Evolutionary conservation across 805 yeast species (phyloP).

Genomic region (Barnettozyma botsteinii): DNA sequence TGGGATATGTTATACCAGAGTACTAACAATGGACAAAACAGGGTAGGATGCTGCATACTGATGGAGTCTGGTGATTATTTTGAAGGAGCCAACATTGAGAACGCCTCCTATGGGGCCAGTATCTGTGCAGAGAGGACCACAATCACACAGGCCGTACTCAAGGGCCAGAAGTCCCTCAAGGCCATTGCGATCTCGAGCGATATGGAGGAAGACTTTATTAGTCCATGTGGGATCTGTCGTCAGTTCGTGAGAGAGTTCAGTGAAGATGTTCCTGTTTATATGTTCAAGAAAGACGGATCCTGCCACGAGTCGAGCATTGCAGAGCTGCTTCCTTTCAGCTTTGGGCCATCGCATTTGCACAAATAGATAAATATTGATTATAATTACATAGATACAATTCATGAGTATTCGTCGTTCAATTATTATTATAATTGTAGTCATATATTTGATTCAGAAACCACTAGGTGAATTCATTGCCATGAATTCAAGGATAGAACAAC

Average conservation of each 20-base stretch:
- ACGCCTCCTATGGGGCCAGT: conserved; percentile 81
- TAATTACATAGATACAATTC: too few species aligned
- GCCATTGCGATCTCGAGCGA: conserved; percentile 70
- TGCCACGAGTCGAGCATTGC: conserved; percentile 42
- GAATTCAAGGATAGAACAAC: too few species aligned
- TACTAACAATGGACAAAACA: conserved; percentile 11
- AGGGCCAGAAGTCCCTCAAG: conserved; percentile 38
- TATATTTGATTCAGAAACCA: too few species aligned
- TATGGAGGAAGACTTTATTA: conserved; percentile 42
- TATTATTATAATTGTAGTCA: too few species aligned
- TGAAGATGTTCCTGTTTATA: conserved; percentile 49
- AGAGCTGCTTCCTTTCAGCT: conserved; percentile 74
- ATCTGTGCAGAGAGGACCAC: conserved; percentile 77
- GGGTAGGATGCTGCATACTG: conserved; percentile 78
- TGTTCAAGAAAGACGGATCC: conserved; percentile 57
- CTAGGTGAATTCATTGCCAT: too few species aligned
- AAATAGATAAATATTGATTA: neutral
- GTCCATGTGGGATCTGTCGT: conserved; percentile 95
- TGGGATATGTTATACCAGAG: neutral
- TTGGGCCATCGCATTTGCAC: conserved; percentile 62
- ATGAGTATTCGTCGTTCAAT: too few species aligned
- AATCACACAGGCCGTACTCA: conserved; percentile 46
- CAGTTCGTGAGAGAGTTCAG: conserved; percentile 85
- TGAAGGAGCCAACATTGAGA: conserved; percentile 86
- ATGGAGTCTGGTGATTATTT: conserved; percentile 43